A percentile compares a stretch with the other conserved stretches of the same genome.
Evolutionary conservation across 306 rosid genomes (phyloP).

Genomic region (Ceratonia siliqua): DNA sequence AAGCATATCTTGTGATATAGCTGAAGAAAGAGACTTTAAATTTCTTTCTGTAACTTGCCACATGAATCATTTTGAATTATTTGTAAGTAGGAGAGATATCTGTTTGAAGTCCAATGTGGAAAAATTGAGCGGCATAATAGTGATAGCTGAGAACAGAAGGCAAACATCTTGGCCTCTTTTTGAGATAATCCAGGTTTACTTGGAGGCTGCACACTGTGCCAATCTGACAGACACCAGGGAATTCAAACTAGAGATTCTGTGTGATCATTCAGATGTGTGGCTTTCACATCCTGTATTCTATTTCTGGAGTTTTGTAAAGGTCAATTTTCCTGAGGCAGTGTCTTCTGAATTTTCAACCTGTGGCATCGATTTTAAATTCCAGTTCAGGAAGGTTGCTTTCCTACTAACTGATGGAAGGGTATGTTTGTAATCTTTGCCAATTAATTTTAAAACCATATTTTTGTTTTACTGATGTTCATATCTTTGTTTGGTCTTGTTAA

Average conservation of each 20-base stretch:
- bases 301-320: slow-evolving; percentile 57
- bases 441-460: not conserved
- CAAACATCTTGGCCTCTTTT: slow-evolving; percentile 68
- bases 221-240: slow-evolving; percentile 31
- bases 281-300: slow-evolving; percentile 68
- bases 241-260: slow-evolving; percentile 53
- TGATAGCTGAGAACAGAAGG: slow-evolving; percentile 48
- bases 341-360: slow-evolving; percentile 50
- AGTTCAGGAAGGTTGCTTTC: slow-evolving; percentile 65
- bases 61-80: slow-evolving; percentile 53
- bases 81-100: slow-evolving; percentile 38
- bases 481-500: not conserved
- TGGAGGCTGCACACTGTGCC: slow-evolving; percentile 47
- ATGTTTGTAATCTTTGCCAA: slow-evolving; percentile 30
- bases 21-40: slow-evolving; percentile 49
- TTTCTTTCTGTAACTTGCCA: slow-evolving; percentile 50
- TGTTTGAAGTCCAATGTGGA: slow-evolving; percentile 57
- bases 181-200: slow-evolving; percentile 55
- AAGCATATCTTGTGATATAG: slow-evolving; percentile 39
- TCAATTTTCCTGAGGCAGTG: slow-evolving; percentile 46
- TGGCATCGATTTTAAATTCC: slow-evolving; percentile 50
- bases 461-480: slow-evolving; percentile 9
- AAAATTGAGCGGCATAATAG: slow-evolving; percentile 60
- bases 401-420: slow-evolving; percentile 94
- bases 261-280: slow-evolving; percentile 72